Conservation (phyloP, 805 yeast species). For the Yarrowia alimentaria region DNA sequence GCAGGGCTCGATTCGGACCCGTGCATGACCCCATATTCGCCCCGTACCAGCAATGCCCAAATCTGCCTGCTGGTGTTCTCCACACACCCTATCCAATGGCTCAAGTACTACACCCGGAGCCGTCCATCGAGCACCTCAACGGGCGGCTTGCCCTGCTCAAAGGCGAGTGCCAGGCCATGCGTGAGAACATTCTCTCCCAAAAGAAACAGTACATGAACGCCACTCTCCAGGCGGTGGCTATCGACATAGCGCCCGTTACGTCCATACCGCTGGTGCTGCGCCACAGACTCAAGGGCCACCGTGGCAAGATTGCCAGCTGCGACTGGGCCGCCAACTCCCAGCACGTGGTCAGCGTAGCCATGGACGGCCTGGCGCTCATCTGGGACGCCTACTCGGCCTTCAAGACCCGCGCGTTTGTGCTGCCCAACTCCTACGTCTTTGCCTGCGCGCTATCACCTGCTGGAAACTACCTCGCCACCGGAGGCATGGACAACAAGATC, state of each 20-base stretch:
- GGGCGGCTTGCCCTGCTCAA: not conserved
- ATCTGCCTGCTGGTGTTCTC: too few species aligned
- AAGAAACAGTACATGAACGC: slow-evolving; percentile 11
- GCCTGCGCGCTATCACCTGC: slow-evolving; percentile 71
- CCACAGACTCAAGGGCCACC: slow-evolving; percentile 52
- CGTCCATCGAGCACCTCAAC: not conserved
- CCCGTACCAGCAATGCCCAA: too few species aligned
- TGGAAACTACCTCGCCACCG: slow-evolving; percentile 67
- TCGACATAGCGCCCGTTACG: not conserved
- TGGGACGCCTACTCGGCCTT: slow-evolving; percentile 79
- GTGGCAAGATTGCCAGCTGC: slow-evolving; percentile 66
- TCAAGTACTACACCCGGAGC: too few species aligned
- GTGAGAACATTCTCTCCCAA: not conserved
- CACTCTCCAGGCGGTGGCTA: slow-evolving; percentile 2
- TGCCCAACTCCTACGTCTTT: slow-evolving; percentile 78
- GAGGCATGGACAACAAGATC: slow-evolving; percentile 72
- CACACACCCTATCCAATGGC: too few species aligned
- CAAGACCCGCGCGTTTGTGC: slow-evolving; percentile 65
- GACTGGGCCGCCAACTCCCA: slow-evolving; percentile 67
- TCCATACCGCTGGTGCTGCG: not conserved
- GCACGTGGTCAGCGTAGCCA: slow-evolving; percentile 68
- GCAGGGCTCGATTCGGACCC: too few species aligned
- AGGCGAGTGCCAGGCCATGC: not conserved
- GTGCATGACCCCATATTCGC: too few species aligned
- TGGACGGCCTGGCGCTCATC: slow-evolving; percentile 78